Evolutionary conservation across 2,329 filamentous ascomycete species (phyloP), one percentile per base, ranked within the genome.

Genomic region (Mariannaea elegans): DNA sequence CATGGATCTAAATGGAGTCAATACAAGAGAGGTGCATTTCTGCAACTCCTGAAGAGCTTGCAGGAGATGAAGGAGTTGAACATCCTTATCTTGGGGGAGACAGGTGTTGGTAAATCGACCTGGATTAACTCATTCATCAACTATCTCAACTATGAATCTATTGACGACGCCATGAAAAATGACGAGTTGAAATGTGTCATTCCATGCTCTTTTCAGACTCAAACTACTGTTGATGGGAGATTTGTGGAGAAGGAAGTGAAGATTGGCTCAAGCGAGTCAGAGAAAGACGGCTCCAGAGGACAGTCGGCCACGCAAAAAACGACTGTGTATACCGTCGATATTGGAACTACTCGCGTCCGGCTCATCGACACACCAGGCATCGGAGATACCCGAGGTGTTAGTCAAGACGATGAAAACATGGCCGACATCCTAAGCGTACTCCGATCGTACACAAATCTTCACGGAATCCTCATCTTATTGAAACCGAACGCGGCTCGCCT

Each of bases 71-170:
- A 76, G 2, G 67, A 75, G 16, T 51, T 77, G 23, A 82, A 82
- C 41, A 79, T 83, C 16, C 60, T 83, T 21, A 75, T 83, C 4
- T 69, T 83, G 0, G 80, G 81, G 0, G 80, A 82, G 62, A 81
- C 80, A 0, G 81, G 80, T 0, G 81, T 82, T 0, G 81, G 81
- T 0, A 83, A 83, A 51, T 80, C 77, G 1, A 82, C 81, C 0
- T 83, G 77, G 39, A 81, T 83, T 66, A 83, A 82, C 45, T 76
- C 79, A 0, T 80, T 82, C 31, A 64, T 78, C 62, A 83, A 83
- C 59, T 82, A 82, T 54, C 57, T 82, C 4, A 68, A 64, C 0
- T 77, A 72, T 47, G 65, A 73, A 0, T 72, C 72, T 0, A 68
- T 82, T 0, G 74, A 79, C 7, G 76, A 80, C 2, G 80, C 79